phyloP scores from a whole-genome alignment of 2,329 filamentous ascomycete genomes.

The Xylaria sp. region DNA sequence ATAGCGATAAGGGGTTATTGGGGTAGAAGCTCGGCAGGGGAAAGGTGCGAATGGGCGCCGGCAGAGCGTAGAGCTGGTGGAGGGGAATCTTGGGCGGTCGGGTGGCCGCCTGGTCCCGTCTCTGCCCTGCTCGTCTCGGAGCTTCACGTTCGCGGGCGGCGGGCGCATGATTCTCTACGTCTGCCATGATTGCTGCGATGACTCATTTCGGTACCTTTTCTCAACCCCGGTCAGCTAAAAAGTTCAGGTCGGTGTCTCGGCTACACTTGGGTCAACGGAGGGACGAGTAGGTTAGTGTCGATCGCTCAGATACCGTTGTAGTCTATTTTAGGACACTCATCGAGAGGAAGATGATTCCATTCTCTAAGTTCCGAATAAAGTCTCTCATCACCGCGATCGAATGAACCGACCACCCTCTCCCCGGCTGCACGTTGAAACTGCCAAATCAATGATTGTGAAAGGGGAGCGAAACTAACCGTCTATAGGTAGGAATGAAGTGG shows the following conservation, averaged over 20 bases:
- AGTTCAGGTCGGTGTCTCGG: background rate
- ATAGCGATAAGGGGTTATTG: constrained; percentile 88
- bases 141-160: constrained; percentile 36
- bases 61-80: constrained; percentile 82
- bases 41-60: constrained; percentile 82
- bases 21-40: constrained; percentile 90
- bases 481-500: constrained; percentile 23
- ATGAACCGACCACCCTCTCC: background rate
- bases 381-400: constrained; percentile 70
- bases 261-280: background rate
- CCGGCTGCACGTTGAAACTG: background rate
- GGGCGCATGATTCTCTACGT: constrained; percentile 42
- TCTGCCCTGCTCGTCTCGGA: background rate
- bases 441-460: background rate
- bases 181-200: constrained; percentile 48
- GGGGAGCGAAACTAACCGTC: constrained; percentile 29
- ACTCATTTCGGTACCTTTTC: constrained; percentile 60
- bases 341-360: constrained; percentile 62
- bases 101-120: constrained; percentile 15
- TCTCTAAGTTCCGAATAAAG: constrained; percentile 67
- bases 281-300: constrained; percentile 2
- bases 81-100: constrained; percentile 53
- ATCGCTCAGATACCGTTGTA: constrained; percentile 97
- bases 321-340: constrained; percentile 80
- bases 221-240: constrained; percentile 10